Conservation (phyloP, 176 grass and related monocot species). For the Carex myosuroides region DNA sequence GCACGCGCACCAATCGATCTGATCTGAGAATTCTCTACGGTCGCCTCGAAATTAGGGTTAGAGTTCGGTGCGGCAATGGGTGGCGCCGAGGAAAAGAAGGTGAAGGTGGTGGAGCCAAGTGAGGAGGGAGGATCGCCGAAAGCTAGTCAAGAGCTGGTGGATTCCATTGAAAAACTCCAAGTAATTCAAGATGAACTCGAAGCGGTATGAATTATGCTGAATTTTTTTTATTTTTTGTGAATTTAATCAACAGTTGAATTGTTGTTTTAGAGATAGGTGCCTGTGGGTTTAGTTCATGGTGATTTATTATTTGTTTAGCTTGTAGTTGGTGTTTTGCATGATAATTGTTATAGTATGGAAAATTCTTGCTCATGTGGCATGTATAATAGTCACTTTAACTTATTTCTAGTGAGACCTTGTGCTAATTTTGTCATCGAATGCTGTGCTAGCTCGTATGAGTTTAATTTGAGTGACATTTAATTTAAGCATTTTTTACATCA, state of each 20-base stretch:
- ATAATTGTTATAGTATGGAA: background rate
- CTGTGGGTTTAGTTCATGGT: background rate
- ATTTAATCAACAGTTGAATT: background rate
- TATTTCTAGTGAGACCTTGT: background rate
- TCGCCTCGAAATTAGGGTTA: background rate
- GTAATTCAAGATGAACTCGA: slow-evolving; percentile 12
- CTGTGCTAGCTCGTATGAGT: background rate
- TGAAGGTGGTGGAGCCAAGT: background rate
- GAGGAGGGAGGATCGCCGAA: background rate
- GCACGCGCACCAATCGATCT: background rate
- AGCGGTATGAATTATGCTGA: slow-evolving; percentile 11
- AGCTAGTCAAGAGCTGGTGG: background rate
- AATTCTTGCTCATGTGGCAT: background rate
- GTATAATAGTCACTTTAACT: background rate
- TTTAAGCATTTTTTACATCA: background rate
- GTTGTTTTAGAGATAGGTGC: background rate
- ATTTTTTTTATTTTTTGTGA: background rate
- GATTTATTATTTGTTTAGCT: background rate
- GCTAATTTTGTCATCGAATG: slow-evolving; percentile 8
- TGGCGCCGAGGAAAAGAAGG: background rate
- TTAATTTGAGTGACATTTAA: background rate
- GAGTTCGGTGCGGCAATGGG: background rate
- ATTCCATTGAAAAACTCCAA: background rate
- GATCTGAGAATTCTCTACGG: background rate
- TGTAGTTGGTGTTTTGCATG: background rate